These are phyloP conservation scores for Phytopythium ostracodes DNA, from an alignment of 352 stramenopile species.

Conservation along the genomic window DNA sequence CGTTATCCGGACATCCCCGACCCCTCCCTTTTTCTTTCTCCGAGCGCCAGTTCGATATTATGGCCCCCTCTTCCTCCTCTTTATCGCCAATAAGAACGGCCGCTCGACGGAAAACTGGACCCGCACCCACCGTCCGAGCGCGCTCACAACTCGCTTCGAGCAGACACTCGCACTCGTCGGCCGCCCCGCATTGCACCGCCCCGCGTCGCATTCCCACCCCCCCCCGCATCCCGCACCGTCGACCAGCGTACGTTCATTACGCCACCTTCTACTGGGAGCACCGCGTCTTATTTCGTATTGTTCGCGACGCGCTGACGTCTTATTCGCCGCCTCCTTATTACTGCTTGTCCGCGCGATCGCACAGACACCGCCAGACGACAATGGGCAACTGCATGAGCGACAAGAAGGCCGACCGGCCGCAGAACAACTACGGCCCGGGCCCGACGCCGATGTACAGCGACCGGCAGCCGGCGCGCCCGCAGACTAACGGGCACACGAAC, in stretches of 20 bases:
- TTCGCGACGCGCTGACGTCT: background rate
- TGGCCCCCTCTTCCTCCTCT: background rate
- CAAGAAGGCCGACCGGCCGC: slow-evolving; percentile 4
- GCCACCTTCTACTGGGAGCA: too few species aligned
- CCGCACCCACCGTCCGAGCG: background rate
- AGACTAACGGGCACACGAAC: background rate
- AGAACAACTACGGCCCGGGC: background rate
- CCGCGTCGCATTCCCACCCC: background rate
- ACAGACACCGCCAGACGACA: background rate
- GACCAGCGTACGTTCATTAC: background rate
- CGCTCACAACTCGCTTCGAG: slow-evolving; percentile 7
- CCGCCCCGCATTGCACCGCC: background rate
- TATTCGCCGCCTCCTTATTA: background rate
- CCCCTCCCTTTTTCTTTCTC: background rate
- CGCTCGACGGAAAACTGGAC: background rate
- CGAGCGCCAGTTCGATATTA: slow-evolving; percentile 4
- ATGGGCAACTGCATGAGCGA: slow-evolving; percentile 12
- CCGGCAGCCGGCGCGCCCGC: background rate
- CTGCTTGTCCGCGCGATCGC: too few species aligned
- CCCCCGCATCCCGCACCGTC: background rate
- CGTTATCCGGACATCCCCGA: background rate
- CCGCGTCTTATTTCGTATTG: background rate
- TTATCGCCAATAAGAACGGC: background rate
- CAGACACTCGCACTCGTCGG: background rate
- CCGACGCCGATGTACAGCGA: background rate